These are phyloP conservation scores for Melampsora abietis-canadensis DNA, from an alignment of 1,284 basidiomycete species.

Conservation along the genomic window DNA sequence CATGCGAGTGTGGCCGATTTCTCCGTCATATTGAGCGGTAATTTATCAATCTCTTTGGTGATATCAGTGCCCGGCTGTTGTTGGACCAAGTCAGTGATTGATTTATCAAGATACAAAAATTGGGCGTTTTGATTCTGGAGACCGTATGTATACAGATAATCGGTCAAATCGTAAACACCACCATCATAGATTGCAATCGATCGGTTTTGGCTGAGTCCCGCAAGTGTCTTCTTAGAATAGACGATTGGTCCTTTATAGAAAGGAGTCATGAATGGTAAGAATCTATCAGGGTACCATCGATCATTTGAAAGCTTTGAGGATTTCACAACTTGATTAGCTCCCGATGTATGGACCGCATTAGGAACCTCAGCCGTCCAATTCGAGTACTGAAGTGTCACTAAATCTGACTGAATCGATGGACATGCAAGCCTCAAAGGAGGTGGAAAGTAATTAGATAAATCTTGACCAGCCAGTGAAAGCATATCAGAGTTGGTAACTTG, in stretches of 20 bases:
- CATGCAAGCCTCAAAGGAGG: conserved; percentile 73
- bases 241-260: conserved; percentile 83
- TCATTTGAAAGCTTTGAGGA: conserved; percentile 60
- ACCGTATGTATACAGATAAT: conserved; percentile 75
- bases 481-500: conserved; percentile 68
- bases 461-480: conserved; percentile 73
- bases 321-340: conserved; percentile 59
- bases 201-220: conserved; percentile 54
- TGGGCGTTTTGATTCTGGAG: conserved; percentile 56
- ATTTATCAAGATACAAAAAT: conserved; percentile 68
- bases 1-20: conserved; percentile 58
- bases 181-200: conserved; percentile 64
- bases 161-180: conserved; percentile 78
- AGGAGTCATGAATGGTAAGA: conserved; percentile 71
- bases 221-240: conserved; percentile 61
- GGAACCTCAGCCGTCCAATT: conserved; percentile 67
- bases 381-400: conserved; percentile 56
- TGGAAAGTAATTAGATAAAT: conserved; percentile 66
- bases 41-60: conserved; percentile 63
- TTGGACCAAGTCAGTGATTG: conserved; percentile 70
- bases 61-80: conserved; percentile 80
- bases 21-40: conserved; percentile 55
- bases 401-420: conserved; percentile 64
- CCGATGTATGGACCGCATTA: conserved; percentile 75
- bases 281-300: conserved; percentile 77